Evolutionary conservation across 192 early-diverging fungal species (phyloP), one percentile per base, ranked within the genome.

Genomic region (Ambispora gerdemannii): DNA sequence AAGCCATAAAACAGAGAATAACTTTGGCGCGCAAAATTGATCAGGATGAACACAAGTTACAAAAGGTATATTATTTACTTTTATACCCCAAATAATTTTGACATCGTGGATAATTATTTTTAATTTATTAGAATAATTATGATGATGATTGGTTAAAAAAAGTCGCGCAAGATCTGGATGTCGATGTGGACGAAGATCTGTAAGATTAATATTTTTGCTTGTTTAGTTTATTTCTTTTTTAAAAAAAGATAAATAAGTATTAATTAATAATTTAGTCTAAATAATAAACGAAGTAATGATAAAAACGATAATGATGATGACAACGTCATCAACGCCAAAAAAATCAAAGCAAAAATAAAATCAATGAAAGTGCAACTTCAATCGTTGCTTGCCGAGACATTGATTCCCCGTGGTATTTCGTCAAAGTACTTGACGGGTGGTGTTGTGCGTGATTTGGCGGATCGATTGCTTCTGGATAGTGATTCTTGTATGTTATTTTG

Each of bases 11-110:
- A 77, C 79, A 88, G 27, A 87, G 93, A 17, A 86, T 95, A 22
- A 79, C 82, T 22, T 76, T 98, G 25, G 96, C 96, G 31, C 79
- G 82, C 24, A 83, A 92, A 63, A 90, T 98, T 58, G 92, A 96
- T 33, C 74, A 85, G 50, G 80, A 86, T 1, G 89, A 95, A 72
- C 94, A 96, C 81, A 81, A 76, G 60, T 73, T 89, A 31, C 81
- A 88, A 66, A 94, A 96, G 82, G 81, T n/a, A n/a, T n/a, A n/a
- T n/a, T n/a, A n/a, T n/a, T n/a, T n/a, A n/a, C n/a, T n/a, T n/a
- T n/a, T n/a, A n/a, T n/a, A n/a, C n/a, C n/a, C n/a, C n/a, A n/a
- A n/a, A n/a, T n/a, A n/a, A n/a, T n/a, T n/a, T n/a, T n/a, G n/a
- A n/a, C n/a, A n/a, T n/a, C n/a, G n/a, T n/a, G n/a, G 4, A 13